These are phyloP conservation scores for Colletotrichum euphorbiae DNA, from an alignment of 2,329 filamentous ascomycete species.

Conservation along the genomic window DNA sequence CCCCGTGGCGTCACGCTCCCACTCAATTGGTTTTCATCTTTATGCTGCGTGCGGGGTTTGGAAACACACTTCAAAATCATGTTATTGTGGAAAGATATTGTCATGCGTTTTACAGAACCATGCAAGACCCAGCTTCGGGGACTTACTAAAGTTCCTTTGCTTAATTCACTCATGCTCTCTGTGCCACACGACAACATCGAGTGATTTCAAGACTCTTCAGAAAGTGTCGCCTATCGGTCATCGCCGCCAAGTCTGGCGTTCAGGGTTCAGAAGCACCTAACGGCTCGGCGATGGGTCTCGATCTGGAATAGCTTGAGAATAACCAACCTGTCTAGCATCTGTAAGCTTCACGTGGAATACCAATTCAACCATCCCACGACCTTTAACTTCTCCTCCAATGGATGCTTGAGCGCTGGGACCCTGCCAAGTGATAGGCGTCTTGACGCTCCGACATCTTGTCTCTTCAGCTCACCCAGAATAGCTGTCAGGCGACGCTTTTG, in stretches of 20 bases:
- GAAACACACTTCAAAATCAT: neutral
- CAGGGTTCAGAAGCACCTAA: neutral
- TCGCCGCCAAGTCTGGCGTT: neutral
- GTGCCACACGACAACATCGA: conserved; percentile 15
- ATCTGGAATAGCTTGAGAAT: conserved; percentile 10
- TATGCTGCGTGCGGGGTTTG: neutral
- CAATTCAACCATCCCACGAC: neutral
- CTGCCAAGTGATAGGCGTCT: conserved; percentile 18
- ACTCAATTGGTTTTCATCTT: neutral
- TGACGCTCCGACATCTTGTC: conserved; percentile 7
- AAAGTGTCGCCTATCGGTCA: neutral
- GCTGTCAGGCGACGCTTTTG: neutral
- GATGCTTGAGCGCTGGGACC: conserved; percentile 10
- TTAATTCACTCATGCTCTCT: neutral
- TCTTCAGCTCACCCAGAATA: conserved; percentile 26
- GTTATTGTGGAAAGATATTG: no score
- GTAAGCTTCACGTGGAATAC: neutral
- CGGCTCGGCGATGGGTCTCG: conserved; percentile 10
- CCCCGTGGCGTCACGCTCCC: neutral
- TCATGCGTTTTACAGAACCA: no score
- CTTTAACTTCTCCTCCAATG: neutral
- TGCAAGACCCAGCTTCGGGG: neutral
- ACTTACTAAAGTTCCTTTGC: conserved; percentile 16
- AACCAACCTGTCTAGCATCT: no score
- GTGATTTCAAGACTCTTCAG: neutral